Evolutionary conservation across 257 asterid species (phyloP).

Genomic region (Scutellaria galericulata): DNA sequence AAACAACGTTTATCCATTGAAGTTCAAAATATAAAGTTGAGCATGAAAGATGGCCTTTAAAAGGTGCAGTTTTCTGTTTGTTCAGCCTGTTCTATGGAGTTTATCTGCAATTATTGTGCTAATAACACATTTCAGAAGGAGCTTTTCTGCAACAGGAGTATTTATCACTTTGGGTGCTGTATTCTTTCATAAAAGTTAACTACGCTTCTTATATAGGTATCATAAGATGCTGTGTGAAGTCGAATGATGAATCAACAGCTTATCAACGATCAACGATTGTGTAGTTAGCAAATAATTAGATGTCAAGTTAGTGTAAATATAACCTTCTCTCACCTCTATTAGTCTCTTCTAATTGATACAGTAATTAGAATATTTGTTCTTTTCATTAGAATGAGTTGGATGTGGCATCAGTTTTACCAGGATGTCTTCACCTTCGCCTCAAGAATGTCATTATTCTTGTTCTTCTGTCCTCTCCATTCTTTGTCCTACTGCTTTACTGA

Average conservation of each 20-base stretch:
- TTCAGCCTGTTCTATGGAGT: conserved; percentile 28
- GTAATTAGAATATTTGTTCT: conserved; percentile 13
- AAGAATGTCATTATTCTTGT: neutral
- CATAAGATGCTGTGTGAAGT: conserved; percentile 32
- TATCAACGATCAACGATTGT: conserved; percentile 20
- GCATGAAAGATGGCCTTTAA: conserved; percentile 68
- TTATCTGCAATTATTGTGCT: conserved; percentile 23
- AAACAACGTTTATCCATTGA: conserved; percentile 75
- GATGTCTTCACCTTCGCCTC: neutral
- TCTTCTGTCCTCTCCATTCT: neutral
- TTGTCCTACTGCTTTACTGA: neutral
- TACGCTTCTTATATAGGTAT: conserved; percentile 25
- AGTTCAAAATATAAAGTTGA: conserved; percentile 76
- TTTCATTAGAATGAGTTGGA: conserved; percentile 10
- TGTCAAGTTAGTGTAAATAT: conserved; percentile 44
- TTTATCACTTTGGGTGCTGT: conserved; percentile 22
- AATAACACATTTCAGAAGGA: conserved; percentile 11
- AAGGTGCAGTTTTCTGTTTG: conserved; percentile 34
- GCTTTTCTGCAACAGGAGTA: conserved; percentile 1
- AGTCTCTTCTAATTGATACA: conserved; percentile 6
- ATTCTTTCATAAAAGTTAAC: conserved; percentile 23
- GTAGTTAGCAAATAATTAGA: conserved; percentile 42
- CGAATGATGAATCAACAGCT: conserved; percentile 27
- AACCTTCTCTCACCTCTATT: conserved; percentile 6
- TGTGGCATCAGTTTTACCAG: neutral